A percentile compares a stretch with the other conserved stretches of the same genome.
Conservation (phyloP, 2,329 filamentous ascomycete genomes). For the Lachnellula hyalina region DNA sequence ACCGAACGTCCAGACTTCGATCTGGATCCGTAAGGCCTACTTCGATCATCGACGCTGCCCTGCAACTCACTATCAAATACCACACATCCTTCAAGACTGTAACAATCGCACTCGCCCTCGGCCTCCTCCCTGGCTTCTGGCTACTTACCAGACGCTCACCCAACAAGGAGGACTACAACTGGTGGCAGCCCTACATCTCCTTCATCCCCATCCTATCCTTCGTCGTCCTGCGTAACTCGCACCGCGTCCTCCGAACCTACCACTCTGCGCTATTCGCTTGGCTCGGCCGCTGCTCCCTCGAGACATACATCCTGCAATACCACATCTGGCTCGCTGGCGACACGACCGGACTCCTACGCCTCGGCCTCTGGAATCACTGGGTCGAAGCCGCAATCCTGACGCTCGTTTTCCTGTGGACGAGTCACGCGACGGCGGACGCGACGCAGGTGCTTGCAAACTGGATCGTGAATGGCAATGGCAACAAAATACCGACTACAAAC, state of each 20-base stretch:
- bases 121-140: constrained; percentile 21
- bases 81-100: constrained; percentile 9
- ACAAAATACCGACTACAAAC: not conserved
- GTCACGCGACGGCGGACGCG: constrained; percentile 34
- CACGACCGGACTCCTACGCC: constrained; percentile 44
- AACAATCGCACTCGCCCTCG: constrained; percentile 16
- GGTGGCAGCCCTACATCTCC: constrained; percentile 48
- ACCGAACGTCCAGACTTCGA: constrained; percentile 29
- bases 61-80: constrained; percentile 13
- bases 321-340: constrained; percentile 59
- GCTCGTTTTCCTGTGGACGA: constrained; percentile 38
- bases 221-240: constrained; percentile 46
- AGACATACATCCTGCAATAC: constrained; percentile 55
- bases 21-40: constrained; percentile 19
- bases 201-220: constrained; percentile 49
- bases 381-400: constrained; percentile 37
- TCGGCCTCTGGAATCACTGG: constrained; percentile 29
- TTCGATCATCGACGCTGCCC: constrained; percentile 17
- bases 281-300: constrained; percentile 52
- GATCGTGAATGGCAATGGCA: constrained; percentile 28
- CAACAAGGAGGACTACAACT: constrained; percentile 42
- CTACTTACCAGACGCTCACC: constrained; percentile 19
- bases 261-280: constrained; percentile 45
- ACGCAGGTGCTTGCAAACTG: constrained; percentile 35
- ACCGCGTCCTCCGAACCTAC: constrained; percentile 36